These are phyloP conservation scores for Solanum arcanum DNA, from an alignment of 257 asterid genomes.

Conservation along the genomic window DNA sequence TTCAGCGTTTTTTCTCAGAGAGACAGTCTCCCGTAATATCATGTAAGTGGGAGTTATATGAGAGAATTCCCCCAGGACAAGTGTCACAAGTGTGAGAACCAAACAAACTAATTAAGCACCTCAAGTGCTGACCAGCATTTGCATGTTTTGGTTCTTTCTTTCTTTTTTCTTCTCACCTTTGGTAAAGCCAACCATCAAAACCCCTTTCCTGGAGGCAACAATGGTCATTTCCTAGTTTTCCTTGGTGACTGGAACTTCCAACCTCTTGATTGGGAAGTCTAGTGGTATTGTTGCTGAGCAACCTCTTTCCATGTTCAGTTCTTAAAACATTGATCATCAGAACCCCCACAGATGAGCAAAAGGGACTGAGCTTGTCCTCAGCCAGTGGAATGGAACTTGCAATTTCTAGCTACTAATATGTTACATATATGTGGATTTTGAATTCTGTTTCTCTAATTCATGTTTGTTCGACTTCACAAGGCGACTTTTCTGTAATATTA, in stretches of 20 bases:
- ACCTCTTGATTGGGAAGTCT: too few relatives aligned
- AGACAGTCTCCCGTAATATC: not conserved
- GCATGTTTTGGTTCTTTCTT: not conserved
- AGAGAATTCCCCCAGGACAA: not conserved
- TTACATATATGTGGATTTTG: not conserved
- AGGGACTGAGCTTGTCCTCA: not conserved
- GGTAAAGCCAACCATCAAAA: not conserved
- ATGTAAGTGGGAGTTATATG: not conserved
- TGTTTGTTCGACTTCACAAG: not conserved
- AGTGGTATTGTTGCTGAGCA: too few relatives aligned
- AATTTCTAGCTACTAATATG: not conserved
- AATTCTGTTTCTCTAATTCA: not conserved
- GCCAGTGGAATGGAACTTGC: not conserved
- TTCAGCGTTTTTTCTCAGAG: not conserved
- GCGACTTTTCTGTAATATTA: not conserved
- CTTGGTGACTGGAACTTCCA: too few relatives aligned
- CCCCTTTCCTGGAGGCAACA: not conserved
- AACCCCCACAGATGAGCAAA: not conserved
- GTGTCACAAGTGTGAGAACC: not conserved
- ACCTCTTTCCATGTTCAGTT: not conserved
- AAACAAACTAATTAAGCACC: not conserved
- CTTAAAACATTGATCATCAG: not conserved
- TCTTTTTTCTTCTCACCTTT: not conserved
- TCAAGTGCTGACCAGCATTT: not conserved
- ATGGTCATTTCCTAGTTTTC: not conserved